Percentiles rank a stretch among this genome's conserved stretches.
These are phyloP conservation scores for Fusarium sp. DNA, from an alignment of 2,329 filamentous ascomycete genomes.

Conservation along the genomic window DNA sequence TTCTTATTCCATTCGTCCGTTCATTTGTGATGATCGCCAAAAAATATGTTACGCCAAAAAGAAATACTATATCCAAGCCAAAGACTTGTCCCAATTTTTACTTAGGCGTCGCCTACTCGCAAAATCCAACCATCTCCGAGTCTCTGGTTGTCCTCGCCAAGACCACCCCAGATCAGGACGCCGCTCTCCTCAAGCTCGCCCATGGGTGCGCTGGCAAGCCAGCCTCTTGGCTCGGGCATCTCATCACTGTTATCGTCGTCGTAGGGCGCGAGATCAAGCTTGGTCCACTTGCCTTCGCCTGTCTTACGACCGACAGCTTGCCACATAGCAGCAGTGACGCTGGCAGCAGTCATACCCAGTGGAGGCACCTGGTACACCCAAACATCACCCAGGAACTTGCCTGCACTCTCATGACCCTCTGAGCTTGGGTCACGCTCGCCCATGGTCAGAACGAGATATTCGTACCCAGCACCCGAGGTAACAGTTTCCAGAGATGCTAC, in stretches of 20 bases:
- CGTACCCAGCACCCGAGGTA: conserved; percentile 67
- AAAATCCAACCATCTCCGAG: conserved; percentile 74
- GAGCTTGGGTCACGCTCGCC: conserved; percentile 65
- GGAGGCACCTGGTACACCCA: conserved; percentile 73
- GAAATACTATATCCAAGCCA: conserved; percentile 14
- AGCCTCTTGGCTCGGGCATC: conserved; percentile 65
- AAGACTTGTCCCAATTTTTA: conserved; percentile 9
- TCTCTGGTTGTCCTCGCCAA: conserved; percentile 62
- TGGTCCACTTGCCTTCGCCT: conserved; percentile 69
- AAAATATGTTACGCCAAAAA: conserved; percentile 30
- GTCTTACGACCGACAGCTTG: conserved; percentile 63
- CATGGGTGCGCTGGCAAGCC: conserved; percentile 67
- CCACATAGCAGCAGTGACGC: conserved; percentile 66
- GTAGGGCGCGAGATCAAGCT: conserved; percentile 58
- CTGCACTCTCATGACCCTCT: conserved; percentile 62
- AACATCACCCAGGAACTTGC: conserved; percentile 68
- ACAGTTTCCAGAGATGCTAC: conserved; percentile 66
- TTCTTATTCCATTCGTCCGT: conserved; percentile 15
- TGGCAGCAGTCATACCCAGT: conserved; percentile 64
- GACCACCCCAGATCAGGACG: conserved; percentile 70
- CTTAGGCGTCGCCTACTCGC: conserved; percentile 56
- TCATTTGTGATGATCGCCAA: conserved; percentile 23
- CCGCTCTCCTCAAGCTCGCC: conserved; percentile 69
- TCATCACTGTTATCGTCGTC: conserved; percentile 63
- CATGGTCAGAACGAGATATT: conserved; percentile 71